Conservation (phyloP, 2,329 filamentous ascomycete species). For the Zymoseptoria brevis region DNA sequence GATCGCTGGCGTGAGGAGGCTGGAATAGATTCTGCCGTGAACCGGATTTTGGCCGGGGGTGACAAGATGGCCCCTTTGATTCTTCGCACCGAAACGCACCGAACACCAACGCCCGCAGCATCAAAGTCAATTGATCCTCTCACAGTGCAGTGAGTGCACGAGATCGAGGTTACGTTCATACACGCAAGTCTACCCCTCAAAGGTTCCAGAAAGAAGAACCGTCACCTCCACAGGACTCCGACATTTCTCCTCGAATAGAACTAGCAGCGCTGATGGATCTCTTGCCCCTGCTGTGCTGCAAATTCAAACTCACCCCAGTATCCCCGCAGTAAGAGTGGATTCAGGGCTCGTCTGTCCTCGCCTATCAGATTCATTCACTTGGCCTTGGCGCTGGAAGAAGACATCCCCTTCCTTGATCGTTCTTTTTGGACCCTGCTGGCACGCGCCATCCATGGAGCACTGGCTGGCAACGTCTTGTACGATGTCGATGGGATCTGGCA, state of each 20-base stretch:
- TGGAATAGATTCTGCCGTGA: background rate
- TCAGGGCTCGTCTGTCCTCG: background rate
- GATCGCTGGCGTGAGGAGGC: background rate
- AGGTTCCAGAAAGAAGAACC: background rate
- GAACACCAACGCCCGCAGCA: background rate
- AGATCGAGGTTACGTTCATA: background rate
- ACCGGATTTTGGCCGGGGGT: background rate
- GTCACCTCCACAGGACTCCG: background rate
- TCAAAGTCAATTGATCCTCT: background rate
- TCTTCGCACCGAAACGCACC: background rate
- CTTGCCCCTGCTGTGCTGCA: background rate
- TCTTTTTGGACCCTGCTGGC: conserved; percentile 20
- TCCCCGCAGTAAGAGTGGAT: background rate
- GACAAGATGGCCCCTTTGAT: background rate
- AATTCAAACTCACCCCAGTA: background rate
- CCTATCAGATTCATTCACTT: background rate
- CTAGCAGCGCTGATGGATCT: background rate
- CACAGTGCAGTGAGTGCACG: background rate
- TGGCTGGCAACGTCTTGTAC: too few relatives aligned
- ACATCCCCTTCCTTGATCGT: background rate
- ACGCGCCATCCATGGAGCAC: too few relatives aligned
- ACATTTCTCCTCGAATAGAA: background rate
- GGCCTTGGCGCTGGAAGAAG: background rate
- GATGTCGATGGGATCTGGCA: background rate
- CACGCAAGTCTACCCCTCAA: background rate